Percentiles rank a stretch among this genome's conserved stretches.
phyloP scores from a whole-genome alignment of 2,329 filamentous ascomycete genomes.

The Aspergillus clavatus region DNA sequence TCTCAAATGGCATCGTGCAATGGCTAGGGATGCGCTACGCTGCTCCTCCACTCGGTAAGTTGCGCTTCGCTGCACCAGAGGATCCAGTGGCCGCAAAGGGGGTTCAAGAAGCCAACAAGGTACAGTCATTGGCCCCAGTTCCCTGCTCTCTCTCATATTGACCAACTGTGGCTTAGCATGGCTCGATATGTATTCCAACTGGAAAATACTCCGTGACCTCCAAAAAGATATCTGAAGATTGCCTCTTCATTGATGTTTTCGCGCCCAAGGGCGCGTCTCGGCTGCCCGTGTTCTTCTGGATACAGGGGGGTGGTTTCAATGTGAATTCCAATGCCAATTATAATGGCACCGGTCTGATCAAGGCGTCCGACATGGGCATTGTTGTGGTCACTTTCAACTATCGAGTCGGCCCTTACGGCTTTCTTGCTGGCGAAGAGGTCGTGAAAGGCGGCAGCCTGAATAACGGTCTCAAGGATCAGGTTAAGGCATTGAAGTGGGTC shows the following conservation, averaged over 20 bases:
- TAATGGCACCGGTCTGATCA: constrained; percentile 58
- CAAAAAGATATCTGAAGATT: constrained; percentile 44
- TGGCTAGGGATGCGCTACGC: constrained; percentile 76
- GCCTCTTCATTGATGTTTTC: constrained; percentile 42
- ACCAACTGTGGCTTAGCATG: constrained; percentile 26
- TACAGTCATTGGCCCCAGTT: constrained; percentile 36
- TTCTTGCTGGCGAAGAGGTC: constrained; percentile 58
- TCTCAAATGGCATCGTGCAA: constrained; percentile 56
- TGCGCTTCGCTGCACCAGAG: constrained; percentile 64
- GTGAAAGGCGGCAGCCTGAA: constrained; percentile 52
- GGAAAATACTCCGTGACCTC: constrained; percentile 58
- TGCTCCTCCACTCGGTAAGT: constrained; percentile 58
- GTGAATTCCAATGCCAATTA: constrained; percentile 55
- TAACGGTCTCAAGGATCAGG: constrained; percentile 66
- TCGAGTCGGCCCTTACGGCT: constrained; percentile 69
- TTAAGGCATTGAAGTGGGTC: constrained; percentile 66
- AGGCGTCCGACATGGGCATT: constrained; percentile 56
- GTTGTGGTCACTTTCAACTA: constrained; percentile 72
- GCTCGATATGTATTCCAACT: constrained; percentile 60
- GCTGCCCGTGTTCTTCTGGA: constrained; percentile 61
- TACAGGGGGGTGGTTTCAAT: constrained; percentile 61
- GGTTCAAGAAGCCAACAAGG: constrained; percentile 52
- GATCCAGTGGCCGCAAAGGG: constrained; percentile 51
- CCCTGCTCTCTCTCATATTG: no score
- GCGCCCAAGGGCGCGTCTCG: constrained; percentile 40